Evolutionary conservation across 495 filamentous ascomycete genomes (phyloP), one percentile per base, ranked within the genome.

Genomic region (Echria macrotheca): DNA sequence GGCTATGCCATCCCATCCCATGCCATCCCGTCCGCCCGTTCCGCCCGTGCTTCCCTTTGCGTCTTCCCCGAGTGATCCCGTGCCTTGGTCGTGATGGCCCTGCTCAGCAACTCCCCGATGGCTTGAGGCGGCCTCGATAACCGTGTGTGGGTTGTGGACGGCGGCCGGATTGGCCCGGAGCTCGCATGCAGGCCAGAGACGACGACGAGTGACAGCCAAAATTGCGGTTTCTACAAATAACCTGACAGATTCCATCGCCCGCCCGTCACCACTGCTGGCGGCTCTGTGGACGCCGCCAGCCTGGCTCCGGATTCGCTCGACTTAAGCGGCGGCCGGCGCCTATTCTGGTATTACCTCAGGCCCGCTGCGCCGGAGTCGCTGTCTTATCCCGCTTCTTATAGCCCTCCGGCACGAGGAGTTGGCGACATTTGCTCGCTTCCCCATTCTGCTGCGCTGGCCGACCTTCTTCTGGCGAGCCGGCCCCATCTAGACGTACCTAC

Each of bases 251-350:
- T n/a, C n/a, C n/a, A n/a, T n/a, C n/a, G n/a, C n/a, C n/a, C n/a
- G n/a, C n/a, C n/a, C n/a, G n/a, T n/a, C n/a, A n/a, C 15, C 22
- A 19, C 37, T n/a, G 37, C 37, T 40, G 18, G 12, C n/a, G n/a
- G 32, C 17, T n/a, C 35, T 17, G 21, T 22, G 15, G 12, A 24
- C 29, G 44, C 38, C 19, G 25, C 29, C 24, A 41, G 12, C 36
- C 33, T 42, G 26, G 41, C 49, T 50, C 48, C 47, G 52, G 56
- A 58, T 58, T 55, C 52, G 56, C 56, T 50, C 52, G 35, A 41
- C 44, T 44, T 49, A 46, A n/a, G 54, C 42, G 47, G 50, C 25
- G 44, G 26, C 32, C 38, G 41, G 52, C 55, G 44, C 48, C 45
- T 40, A 49, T 46, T 46, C 44, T 49, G 22, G 23, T 42, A 19